phyloP scores from a whole-genome alignment of 1,284 basidiomycete genomes.

The Papiliotrema laurentii region DNA sequence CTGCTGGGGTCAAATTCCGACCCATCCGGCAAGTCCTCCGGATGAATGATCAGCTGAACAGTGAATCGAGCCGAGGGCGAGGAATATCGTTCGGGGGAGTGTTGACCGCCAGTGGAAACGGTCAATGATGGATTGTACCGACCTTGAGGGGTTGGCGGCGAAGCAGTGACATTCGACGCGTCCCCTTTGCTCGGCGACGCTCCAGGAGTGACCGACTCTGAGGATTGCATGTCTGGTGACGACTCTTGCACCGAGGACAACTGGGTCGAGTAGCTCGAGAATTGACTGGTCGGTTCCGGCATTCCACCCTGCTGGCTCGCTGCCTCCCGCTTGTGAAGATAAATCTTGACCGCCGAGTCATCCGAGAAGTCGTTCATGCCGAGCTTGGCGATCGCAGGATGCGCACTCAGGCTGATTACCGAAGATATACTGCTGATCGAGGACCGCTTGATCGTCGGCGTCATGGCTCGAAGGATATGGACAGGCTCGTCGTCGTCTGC shows the following conservation, averaged over 20 bases:
- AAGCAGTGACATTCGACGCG: constrained; percentile 5
- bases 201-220: constrained; percentile 10
- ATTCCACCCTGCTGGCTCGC: constrained; percentile 25
- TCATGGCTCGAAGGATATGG: constrained; percentile 38
- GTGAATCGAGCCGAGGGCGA: constrained; percentile 78
- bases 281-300: constrained; percentile 15
- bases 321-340: constrained; percentile 61
- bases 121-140: constrained; percentile 53
- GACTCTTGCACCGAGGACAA: constrained; percentile 12
- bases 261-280: constrained; percentile 12
- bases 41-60: constrained; percentile 77
- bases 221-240: neutral
- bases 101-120: constrained; percentile 49
- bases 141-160: constrained; percentile 34
- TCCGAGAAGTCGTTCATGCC: constrained; percentile 97
- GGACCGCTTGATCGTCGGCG: constrained; percentile 81
- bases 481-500: constrained; percentile 25
- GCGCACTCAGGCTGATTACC: constrained; percentile 78
- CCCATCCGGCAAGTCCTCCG: constrained; percentile 85
- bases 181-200: neutral
- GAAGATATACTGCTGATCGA: constrained; percentile 91
- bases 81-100: constrained; percentile 66
- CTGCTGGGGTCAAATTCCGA: constrained; percentile 87
- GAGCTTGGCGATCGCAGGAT: constrained; percentile 87
- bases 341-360: constrained; percentile 94